Conservation (phyloP, 2,329 filamentous ascomycete species). For the Colletotrichum sublineola region DNA sequence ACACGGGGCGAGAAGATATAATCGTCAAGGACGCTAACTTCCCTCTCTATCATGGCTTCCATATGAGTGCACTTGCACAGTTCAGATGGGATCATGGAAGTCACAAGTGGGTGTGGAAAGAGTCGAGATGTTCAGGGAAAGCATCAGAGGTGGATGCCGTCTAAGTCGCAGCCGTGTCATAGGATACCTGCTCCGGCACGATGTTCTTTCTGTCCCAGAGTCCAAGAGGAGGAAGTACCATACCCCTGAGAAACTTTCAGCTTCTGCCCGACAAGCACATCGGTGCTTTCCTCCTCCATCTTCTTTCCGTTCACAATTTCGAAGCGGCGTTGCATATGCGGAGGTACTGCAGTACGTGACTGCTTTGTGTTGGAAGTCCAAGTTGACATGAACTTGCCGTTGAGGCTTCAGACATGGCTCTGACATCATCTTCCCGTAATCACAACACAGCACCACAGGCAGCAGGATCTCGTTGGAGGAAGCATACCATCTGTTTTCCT, state of each 20-base stretch:
- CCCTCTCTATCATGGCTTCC: too few species aligned
- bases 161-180: neutral
- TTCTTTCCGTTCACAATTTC: neutral
- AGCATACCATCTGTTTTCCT: neutral
- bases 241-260: neutral
- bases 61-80: neutral
- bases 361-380: neutral
- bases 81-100: neutral
- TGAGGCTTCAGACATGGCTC: neutral
- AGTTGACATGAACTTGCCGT: neutral
- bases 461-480: neutral
- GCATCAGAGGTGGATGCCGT: neutral
- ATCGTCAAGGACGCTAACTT: neutral
- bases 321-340: neutral
- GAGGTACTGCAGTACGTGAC: neutral
- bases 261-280: neutral
- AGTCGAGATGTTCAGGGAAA: too few species aligned
- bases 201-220: neutral
- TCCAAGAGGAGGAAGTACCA: neutral
- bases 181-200: neutral
- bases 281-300: neutral
- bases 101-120: neutral
- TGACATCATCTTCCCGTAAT: neutral
- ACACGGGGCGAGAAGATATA: neutral
- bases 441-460: neutral